A percentile compares a stretch with the other conserved stretches of the same genome.
Evolutionary conservation across 164 flowering plant genomes (phyloP).

Genomic region (Stephania cephalantha): DNA sequence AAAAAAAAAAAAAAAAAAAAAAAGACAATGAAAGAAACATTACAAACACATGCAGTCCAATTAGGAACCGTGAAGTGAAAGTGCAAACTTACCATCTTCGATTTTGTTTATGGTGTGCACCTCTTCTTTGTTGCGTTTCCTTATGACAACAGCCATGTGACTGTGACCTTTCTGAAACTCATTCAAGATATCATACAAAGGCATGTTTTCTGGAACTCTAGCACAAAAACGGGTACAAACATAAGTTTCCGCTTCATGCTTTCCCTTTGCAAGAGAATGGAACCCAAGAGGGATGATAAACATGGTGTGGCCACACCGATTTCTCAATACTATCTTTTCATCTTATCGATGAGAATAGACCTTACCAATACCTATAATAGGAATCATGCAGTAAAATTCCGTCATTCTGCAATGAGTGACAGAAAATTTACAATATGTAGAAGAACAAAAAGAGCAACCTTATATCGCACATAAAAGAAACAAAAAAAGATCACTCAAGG

Average conservation of each 20-base stretch:
- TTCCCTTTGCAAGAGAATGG: constrained; percentile 1
- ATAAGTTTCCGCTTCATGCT: constrained; percentile 1
- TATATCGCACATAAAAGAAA: not conserved
- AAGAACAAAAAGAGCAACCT: not conserved
- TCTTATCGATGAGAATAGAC: not conserved
- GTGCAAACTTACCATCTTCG: constrained; percentile 36
- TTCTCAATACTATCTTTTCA: not conserved
- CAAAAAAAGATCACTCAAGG: not conserved
- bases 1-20: not conserved
- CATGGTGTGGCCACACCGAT: not conserved
- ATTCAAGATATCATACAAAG: constrained; percentile 90
- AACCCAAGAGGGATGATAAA: not conserved
- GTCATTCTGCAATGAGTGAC: not conserved
- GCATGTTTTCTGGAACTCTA: constrained; percentile 79
- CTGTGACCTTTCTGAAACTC: constrained; percentile 99
- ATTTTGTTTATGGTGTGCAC: constrained; percentile 24
- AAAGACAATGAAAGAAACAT: not conserved
- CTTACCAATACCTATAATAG: not conserved
- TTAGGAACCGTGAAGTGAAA: not conserved
- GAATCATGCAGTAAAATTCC: not conserved
- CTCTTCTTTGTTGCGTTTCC: constrained; percentile 28
- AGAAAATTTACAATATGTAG: not conserved
- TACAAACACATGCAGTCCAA: not conserved
- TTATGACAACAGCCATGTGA: constrained; percentile 95
- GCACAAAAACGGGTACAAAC: constrained; percentile 4